Percentiles rank a stretch among this genome's conserved stretches.
phyloP scores from a whole-genome alignment of 2,329 filamentous ascomycete species.

The Tricladium varicosporioides region DNA sequence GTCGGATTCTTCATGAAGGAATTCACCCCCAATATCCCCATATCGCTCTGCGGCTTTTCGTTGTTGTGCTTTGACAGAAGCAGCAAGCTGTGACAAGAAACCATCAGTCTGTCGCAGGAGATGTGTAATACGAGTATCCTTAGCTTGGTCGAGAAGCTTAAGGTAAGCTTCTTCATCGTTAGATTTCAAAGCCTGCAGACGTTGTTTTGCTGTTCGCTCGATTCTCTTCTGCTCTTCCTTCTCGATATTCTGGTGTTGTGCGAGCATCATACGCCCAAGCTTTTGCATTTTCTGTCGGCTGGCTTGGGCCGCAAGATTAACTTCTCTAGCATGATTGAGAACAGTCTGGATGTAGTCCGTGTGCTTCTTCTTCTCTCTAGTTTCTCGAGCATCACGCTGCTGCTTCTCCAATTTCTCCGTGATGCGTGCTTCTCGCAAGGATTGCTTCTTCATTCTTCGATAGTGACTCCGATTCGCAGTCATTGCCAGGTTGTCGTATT shows the following conservation, averaged over 20 bases:
- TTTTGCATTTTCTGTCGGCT: conserved; percentile 78
- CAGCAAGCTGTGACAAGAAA: conserved; percentile 92
- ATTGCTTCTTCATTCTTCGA: conserved; percentile 96
- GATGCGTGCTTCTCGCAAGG: conserved; percentile 88
- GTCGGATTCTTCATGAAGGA: conserved; percentile 59
- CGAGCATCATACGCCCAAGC: conserved; percentile 83
- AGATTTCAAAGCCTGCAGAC: conserved; percentile 96
- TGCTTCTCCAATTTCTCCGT: conserved; percentile 99
- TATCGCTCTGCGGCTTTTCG: conserved; percentile 78
- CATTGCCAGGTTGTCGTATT: conserved; percentile 95
- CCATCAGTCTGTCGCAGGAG: conserved; percentile 95
- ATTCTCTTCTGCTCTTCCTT: conserved; percentile 99
- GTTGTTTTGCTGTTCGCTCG: conserved; percentile 96
- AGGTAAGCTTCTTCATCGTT: conserved; percentile 99
- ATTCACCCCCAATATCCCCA: conserved; percentile 57
- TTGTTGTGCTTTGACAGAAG: conserved; percentile 92
- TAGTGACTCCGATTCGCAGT: conserved; percentile 91
- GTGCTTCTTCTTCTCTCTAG: conserved; percentile 97
- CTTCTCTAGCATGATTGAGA: conserved; percentile 75
- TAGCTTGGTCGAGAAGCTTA: conserved; percentile 95
- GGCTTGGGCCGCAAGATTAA: conserved; percentile 63
- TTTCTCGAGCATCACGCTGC: conserved; percentile 92
- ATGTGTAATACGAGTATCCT: conserved; percentile 98
- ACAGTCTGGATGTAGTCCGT: conserved; percentile 88
- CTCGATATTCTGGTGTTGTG: conserved; percentile 93